Base-by-base conservation (phyloP, 2,329 filamentous ascomycete genomes). In the Venturia aucupariae region DNA sequence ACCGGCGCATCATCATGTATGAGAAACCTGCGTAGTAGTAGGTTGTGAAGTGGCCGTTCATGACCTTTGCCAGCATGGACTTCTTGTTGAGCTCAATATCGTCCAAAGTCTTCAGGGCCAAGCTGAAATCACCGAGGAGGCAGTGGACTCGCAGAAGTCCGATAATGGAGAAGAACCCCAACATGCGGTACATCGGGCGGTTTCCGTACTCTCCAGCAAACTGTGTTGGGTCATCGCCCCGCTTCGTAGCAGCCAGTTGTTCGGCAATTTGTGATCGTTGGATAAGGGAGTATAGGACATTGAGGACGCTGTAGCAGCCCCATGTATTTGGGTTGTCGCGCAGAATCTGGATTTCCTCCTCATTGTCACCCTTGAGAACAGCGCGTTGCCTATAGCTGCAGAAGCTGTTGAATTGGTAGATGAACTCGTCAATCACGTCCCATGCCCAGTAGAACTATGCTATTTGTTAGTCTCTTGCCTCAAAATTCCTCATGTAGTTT, bases 1-100 rank as follows among this genome's bases (percentile, higher is more conserved):
- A 99, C 76, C 94, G 90, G 81, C 94, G 92, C 90, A 97, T 96
- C 94, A 99, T 99, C 93, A 99, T 97, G 88, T 99, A 99, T 71
- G 91, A 96, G 86, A 99, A 99, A 71, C 94, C 94, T 68, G 99
- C 93, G 77, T 97, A 97, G 86, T 99, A 99, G 86, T 97, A 99
- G 69, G 94, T 99, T 70, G 93, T 97, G 82, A 97, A 97, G 83
- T 99, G 94, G 65, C 94, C 94, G 64, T 94, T 93, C 94, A 99
- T 97, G 76, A 99, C 94, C 70, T 94, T 90, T 68, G 94, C 93
- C 77, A 99, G 99, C 90, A 97, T 97, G 78, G 94, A 92, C 84
- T 97, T 97, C 85, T 99, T 99, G 84, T 97, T 99, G 73, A 99
- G 87, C 85, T 99, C 94, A 74, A 99, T 97, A 76, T 97, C 93